Evolutionary conservation across 306 rosid species (phyloP).

Genomic region (Gastrolobium bilobum): DNA sequence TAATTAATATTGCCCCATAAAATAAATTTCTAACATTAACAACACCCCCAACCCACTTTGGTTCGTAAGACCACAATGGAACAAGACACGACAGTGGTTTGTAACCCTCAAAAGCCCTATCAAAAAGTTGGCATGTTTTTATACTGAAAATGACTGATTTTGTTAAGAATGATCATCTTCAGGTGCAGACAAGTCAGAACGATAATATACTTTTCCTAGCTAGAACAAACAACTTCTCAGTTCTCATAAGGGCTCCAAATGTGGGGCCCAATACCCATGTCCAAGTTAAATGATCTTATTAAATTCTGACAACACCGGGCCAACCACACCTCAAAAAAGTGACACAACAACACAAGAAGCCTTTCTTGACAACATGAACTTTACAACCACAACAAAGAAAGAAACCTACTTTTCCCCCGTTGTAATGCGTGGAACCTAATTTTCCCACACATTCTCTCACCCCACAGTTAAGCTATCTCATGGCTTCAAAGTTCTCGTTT

Average conservation of each 20-base stretch:
- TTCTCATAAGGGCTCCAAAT: not conserved
- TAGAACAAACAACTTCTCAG: too few relatives aligned
- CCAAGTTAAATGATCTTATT: constrained; percentile 40
- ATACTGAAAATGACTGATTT: too few relatives aligned
- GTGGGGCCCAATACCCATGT: constrained; percentile 40
- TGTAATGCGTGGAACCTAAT: constrained; percentile 60
- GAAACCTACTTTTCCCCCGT: constrained; percentile 24
- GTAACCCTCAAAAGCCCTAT: too few relatives aligned
- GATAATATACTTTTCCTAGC: too few relatives aligned
- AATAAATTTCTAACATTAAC: too few relatives aligned
- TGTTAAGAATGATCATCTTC: too few relatives aligned
- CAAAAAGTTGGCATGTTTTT: too few relatives aligned
- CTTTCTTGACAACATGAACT: constrained; percentile 42
- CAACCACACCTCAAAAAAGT: constrained; percentile 27
- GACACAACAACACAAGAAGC: not conserved
- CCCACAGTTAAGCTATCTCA: not conserved
- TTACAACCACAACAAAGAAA: constrained; percentile 32
- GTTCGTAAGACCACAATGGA: too few relatives aligned
- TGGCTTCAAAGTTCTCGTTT: constrained; percentile 48
- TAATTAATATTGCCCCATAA: too few relatives aligned
- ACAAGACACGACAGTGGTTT: too few relatives aligned
- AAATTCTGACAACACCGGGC: constrained; percentile 46
- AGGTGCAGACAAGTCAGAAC: too few relatives aligned
- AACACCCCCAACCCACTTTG: too few relatives aligned
- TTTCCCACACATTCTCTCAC: constrained; percentile 53